Conservation (phyloP, 2,329 filamentous ascomycete genomes). For the Venturia effusa region DNA sequence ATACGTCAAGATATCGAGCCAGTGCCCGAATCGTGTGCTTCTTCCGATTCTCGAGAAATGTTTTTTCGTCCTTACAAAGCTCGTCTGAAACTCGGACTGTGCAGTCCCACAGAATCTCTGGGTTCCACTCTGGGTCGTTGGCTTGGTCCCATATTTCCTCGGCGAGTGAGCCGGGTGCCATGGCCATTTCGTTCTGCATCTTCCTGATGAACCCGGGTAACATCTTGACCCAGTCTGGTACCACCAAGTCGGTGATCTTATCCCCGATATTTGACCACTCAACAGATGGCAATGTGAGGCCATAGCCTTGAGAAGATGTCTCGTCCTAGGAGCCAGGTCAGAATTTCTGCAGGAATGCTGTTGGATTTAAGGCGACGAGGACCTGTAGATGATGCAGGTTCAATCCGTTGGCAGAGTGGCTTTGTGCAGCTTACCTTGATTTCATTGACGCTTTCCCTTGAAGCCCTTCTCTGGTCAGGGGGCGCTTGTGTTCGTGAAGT, state of each 20-base stretch:
- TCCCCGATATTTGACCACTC: conserved; percentile 10
- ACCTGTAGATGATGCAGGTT: not conserved
- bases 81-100: conserved; percentile 70
- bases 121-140: conserved; percentile 70
- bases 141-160: conserved; percentile 92
- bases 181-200: conserved; percentile 76
- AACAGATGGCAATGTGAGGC: conserved; percentile 3
- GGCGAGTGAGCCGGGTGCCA: conserved; percentile 77
- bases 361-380: not conserved
- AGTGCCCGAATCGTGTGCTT: conserved; percentile 60
- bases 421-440: not conserved
- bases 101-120: conserved; percentile 76
- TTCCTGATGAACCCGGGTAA: conserved; percentile 71
- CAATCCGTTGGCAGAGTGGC: not conserved
- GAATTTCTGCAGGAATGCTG: not conserved
- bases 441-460: not conserved
- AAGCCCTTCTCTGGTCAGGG: not conserved
- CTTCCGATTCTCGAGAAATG: conserved; percentile 60
- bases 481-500: conserved; percentile 5
- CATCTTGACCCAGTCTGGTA: conserved; percentile 72
- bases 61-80: conserved; percentile 73
- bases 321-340: not conserved
- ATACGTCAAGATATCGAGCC: conserved; percentile 68
- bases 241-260: conserved; percentile 53
- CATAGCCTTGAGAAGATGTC: not conserved